Conservation (phyloP, 495 filamentous ascomycete genomes). For the Xylaria curta region DNA sequence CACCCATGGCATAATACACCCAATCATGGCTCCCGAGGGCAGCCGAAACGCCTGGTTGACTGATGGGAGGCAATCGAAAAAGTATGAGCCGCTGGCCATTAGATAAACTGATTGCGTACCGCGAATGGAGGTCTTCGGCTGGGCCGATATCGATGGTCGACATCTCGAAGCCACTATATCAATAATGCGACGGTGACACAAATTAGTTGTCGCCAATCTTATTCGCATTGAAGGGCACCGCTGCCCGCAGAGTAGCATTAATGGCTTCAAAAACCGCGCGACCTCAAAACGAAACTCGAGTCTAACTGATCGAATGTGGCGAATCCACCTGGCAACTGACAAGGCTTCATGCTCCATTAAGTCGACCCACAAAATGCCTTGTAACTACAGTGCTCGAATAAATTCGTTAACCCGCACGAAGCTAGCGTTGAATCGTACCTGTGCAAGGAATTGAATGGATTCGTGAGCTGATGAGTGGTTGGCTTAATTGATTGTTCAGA, state of each 20-base stretch:
- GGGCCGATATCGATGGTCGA: conserved; percentile 47
- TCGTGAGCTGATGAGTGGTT: too few relatives aligned
- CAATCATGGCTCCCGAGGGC: conserved; percentile 52
- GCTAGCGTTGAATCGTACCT: too few relatives aligned
- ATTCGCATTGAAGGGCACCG: neutral
- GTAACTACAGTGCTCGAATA: too few relatives aligned
- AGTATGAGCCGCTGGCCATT: conserved; percentile 59
- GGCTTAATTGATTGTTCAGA: too few relatives aligned
- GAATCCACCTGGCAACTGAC: neutral
- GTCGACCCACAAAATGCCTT: neutral
- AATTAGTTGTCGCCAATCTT: neutral
- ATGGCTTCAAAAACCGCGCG: neutral
- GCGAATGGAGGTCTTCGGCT: conserved; percentile 49
- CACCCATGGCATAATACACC: conserved; percentile 59
- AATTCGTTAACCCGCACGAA: too few relatives aligned
- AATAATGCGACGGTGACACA: neutral
- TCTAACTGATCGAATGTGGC: neutral
- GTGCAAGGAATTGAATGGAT: too few relatives aligned
- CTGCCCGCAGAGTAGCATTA: neutral
- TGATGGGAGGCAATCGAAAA: conserved; percentile 57
- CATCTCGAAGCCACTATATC: conserved; percentile 27
- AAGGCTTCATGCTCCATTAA: neutral
- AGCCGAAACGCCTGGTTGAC: conserved; percentile 38
- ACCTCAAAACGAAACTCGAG: neutral
- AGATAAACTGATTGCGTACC: conserved; percentile 57